A percentile compares a stretch with the other conserved stretches of the same genome.
phyloP scores from a whole-genome alignment of 108 stramenopile genomes.

The Discostella pseudostelligera region DNA sequence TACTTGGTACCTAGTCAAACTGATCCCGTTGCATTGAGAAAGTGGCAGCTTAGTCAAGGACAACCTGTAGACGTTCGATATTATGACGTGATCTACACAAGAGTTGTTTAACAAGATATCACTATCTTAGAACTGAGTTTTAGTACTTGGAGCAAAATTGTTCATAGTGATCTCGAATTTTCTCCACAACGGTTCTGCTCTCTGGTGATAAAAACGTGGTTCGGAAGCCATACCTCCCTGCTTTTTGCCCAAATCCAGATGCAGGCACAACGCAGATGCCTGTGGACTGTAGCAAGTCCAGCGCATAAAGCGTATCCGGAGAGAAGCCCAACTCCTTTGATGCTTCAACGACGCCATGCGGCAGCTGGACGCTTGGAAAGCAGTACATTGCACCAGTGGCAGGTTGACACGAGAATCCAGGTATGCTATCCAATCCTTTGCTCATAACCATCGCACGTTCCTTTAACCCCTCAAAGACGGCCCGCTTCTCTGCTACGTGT shows the following conservation, averaged over 20 bases:
- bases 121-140: neutral
- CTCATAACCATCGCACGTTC: slow-evolving; percentile 74
- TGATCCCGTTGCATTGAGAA: slow-evolving; percentile 64
- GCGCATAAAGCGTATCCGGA: slow-evolving; percentile 93
- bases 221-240: slow-evolving; percentile 93
- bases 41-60: slow-evolving; percentile 73
- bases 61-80: slow-evolving; percentile 75
- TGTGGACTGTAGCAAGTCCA: slow-evolving; percentile 85
- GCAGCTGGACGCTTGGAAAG: slow-evolving; percentile 88
- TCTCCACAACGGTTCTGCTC: slow-evolving; percentile 66
- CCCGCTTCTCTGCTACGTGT: slow-evolving; percentile 60
- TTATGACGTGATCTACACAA: slow-evolving; percentile 73
- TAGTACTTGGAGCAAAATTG: slow-evolving; percentile 77
- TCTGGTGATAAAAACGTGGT: slow-evolving; percentile 96
- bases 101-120: neutral
- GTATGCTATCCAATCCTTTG: slow-evolving; percentile 82
- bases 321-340: slow-evolving; percentile 68
- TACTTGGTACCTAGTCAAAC: slow-evolving; percentile 76
- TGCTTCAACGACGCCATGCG: slow-evolving; percentile 70
- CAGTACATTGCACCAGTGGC: slow-evolving; percentile 97
- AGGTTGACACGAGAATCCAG: slow-evolving; percentile 90
- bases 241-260: slow-evolving; percentile 92
- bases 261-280: slow-evolving; percentile 97
- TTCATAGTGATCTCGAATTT: slow-evolving; percentile 76
- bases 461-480: slow-evolving; percentile 66